A percentile compares a stretch with the other conserved stretches of the same genome.
These are phyloP conservation scores for Tylopilus sp. DNA, from an alignment of 768 basidiomycete genomes.

Conservation along the genomic window DNA sequence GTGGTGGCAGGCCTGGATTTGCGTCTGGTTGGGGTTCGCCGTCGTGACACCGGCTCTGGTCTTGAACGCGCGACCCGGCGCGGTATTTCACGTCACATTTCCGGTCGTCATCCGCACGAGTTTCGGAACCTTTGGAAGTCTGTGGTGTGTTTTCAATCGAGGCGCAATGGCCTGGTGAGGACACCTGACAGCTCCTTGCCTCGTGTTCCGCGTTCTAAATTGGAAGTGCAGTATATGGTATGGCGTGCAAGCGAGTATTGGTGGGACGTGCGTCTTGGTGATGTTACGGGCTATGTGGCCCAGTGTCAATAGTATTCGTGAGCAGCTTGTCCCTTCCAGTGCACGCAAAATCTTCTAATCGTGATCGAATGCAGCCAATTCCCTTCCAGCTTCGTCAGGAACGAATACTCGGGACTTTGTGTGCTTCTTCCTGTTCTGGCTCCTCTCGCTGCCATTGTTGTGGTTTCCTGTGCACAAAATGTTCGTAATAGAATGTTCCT, in stretches of 20 bases:
- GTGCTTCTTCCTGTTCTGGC: constrained; percentile 86
- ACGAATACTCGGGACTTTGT: constrained; percentile 73
- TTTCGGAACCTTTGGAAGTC: constrained; percentile 73
- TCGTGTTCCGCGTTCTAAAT: constrained; percentile 15
- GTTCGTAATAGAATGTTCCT: constrained; percentile 37
- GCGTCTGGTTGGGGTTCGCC: constrained; percentile 63
- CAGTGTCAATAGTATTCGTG: constrained; percentile 61
- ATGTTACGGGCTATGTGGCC: constrained; percentile 80
- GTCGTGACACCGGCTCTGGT: constrained; percentile 68
- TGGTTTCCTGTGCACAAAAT: constrained; percentile 84
- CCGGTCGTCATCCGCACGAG: constrained; percentile 73
- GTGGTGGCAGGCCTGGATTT: constrained; percentile 87
- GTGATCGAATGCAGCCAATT: constrained; percentile 48
- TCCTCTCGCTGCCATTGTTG: constrained; percentile 73
- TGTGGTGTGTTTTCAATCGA: constrained; percentile 79
- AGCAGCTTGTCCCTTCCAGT: constrained; percentile 23
- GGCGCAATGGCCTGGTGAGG: constrained; percentile 68
- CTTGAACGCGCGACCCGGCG: constrained; percentile 74
- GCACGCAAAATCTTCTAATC: constrained; percentile 4
- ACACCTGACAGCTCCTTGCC: constrained; percentile 25
- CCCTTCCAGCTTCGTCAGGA: constrained; percentile 68
- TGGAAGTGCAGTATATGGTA: constrained; percentile 58
- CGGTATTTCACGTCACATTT: constrained; percentile 73
- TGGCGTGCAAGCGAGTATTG: constrained; percentile 78
- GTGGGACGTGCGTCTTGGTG: constrained; percentile 72